Evolutionary conservation across 495 filamentous ascomycete species (phyloP).

Genomic region (Aspergillus affinis): DNA sequence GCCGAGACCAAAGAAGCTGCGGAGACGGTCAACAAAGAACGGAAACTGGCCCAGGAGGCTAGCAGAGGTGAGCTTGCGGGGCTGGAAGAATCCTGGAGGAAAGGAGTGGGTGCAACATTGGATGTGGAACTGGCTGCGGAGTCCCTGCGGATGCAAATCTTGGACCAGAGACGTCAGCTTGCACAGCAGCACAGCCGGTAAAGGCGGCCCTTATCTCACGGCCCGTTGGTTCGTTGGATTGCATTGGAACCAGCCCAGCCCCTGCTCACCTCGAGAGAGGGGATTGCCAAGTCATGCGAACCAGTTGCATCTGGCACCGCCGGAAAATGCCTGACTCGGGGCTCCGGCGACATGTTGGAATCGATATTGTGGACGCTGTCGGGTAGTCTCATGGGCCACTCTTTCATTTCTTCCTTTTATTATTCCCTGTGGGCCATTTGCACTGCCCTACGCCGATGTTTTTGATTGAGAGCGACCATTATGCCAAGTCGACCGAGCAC

Average conservation of each 20-base stretch:
- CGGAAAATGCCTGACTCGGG: not conserved
- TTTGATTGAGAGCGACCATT: not conserved
- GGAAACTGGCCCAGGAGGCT: constrained; percentile 68
- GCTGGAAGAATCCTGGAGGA: constrained; percentile 72
- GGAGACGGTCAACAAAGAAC: constrained; percentile 67
- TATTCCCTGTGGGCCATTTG: not conserved
- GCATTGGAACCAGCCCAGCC: not conserved
- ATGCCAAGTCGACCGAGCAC: not conserved
- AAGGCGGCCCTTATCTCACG: not conserved
- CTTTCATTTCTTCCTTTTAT: not conserved
- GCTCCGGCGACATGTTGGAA: not conserved
- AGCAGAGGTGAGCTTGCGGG: constrained; percentile 64
- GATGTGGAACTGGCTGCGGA: constrained; percentile 78
- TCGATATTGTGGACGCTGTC: not conserved
- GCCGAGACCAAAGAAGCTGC: constrained; percentile 60
- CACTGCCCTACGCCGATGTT: not conserved
- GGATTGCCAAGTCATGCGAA: not conserved
- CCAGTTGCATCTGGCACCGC: not conserved
- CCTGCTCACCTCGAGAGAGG: no score
- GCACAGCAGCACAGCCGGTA: constrained; percentile 40
- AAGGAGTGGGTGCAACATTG: constrained; percentile 66
- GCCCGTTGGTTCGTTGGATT: not conserved
- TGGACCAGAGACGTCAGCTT: constrained; percentile 51
- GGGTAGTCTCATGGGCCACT: not conserved
- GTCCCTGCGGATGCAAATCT: constrained; percentile 60